phyloP scores from a whole-genome alignment of 1,139 yeast genomes.

The Protomyces gravidus region DNA sequence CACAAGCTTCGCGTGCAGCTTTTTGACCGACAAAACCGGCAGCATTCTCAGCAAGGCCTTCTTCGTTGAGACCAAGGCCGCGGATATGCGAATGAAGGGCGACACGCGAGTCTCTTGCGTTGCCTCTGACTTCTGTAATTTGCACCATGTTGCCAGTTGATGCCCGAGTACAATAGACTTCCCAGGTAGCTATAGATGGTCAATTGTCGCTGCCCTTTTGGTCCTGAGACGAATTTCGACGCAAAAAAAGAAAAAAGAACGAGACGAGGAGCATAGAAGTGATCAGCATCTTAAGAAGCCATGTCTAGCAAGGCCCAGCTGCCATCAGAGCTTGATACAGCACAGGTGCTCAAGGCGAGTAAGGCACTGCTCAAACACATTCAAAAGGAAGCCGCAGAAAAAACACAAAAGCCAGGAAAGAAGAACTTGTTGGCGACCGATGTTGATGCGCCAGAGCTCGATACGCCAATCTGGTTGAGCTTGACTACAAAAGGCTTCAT shows the following conservation, averaged over 20 bases:
- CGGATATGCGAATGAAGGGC: constrained; percentile 97
- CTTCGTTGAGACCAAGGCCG: constrained; percentile 89
- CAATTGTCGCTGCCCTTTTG: no score
- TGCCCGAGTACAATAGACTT: no score
- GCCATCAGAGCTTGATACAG: constrained; percentile 13
- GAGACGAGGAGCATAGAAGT: neutral
- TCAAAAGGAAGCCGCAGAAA: constrained; percentile 1
- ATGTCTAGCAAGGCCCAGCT: constrained; percentile 4
- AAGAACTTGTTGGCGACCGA: constrained; percentile 13
- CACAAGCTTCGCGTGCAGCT: constrained; percentile 96
- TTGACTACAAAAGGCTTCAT: constrained; percentile 62
- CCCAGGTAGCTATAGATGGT: no score
- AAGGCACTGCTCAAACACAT: constrained; percentile 26
- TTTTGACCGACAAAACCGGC: constrained; percentile 64
- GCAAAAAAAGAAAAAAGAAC: neutral
- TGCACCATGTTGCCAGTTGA: no score
- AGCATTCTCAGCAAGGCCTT: constrained; percentile 73
- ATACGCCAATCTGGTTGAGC: constrained; percentile 48
- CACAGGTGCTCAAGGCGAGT: constrained; percentile 12
- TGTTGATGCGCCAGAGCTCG: constrained; percentile 23
- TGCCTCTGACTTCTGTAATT: constrained; percentile 70
- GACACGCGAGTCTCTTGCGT: constrained; percentile 65
- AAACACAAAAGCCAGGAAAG: constrained; percentile 5
- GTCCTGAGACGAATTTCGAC: neutral
- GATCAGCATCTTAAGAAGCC: neutral